Evolutionary conservation across 2,329 filamentous ascomycete species (phyloP).

Genomic region (Pyrenochaeta sp.): DNA sequence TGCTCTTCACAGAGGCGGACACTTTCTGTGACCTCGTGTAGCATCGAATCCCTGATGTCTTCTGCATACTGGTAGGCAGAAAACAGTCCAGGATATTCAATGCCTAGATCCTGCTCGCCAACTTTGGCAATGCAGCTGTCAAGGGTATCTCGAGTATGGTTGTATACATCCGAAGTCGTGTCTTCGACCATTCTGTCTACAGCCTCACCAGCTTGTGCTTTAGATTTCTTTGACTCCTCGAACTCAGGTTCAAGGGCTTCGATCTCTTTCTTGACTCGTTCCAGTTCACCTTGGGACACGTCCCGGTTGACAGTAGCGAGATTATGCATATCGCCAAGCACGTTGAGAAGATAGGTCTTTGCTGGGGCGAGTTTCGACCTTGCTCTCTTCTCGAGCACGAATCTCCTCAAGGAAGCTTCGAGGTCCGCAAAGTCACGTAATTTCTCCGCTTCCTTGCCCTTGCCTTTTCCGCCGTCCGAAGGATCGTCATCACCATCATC

Average conservation of each 20-base stretch:
- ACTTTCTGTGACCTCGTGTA: slow-evolving; percentile 82
- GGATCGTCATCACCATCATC: slow-evolving; percentile 52
- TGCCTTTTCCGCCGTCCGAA: slow-evolving; percentile 60
- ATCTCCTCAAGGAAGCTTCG: slow-evolving; percentile 86
- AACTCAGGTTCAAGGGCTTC: slow-evolving; percentile 83
- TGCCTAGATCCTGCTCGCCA: slow-evolving; percentile 78
- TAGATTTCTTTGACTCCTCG: slow-evolving; percentile 82
- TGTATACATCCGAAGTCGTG: slow-evolving; percentile 85
- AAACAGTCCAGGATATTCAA: slow-evolving; percentile 86
- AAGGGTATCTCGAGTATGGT: slow-evolving; percentile 78
- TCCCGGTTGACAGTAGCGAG: slow-evolving; percentile 88
- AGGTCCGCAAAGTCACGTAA: slow-evolving; percentile 87
- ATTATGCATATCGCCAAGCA: slow-evolving; percentile 84
- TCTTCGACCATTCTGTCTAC: slow-evolving; percentile 84
- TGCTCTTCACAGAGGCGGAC: slow-evolving; percentile 84
- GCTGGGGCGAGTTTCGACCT: slow-evolving; percentile 95
- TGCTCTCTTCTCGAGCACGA: slow-evolving; percentile 94
- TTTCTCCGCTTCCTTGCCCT: slow-evolving; percentile 78
- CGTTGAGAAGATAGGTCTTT: slow-evolving; percentile 92
- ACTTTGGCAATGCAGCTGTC: slow-evolving; percentile 77
- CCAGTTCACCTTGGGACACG: slow-evolving; percentile 83
- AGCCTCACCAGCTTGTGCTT: slow-evolving; percentile 78
- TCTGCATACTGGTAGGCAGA: slow-evolving; percentile 91
- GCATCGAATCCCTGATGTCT: slow-evolving; percentile 88
- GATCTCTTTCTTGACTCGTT: slow-evolving; percentile 82